Evolutionary conservation across 305 asterid genomes (phyloP), one percentile per base, ranked within the genome.

Genomic region (Petunia hybrid): DNA sequence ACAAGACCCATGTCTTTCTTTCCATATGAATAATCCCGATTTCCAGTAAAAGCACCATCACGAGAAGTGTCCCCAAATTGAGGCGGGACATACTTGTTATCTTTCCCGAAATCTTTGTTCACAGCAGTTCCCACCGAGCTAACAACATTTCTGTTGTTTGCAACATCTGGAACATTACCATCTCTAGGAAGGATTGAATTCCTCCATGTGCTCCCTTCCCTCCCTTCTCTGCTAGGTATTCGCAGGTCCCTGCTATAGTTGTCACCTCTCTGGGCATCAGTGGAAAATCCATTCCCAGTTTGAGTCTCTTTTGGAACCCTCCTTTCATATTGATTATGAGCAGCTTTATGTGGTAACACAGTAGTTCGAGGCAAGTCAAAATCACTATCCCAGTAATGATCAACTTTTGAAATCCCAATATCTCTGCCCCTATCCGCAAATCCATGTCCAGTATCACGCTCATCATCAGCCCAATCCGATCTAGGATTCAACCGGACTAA

Each of bases 381-480:
- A 88, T 94, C 98, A 81, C 93, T 88, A 62, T 94, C 95, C 99
- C 98, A 96, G 84, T 89, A 91, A 83, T 77, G 86, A 80, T 93
- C 97, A 82, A 77, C 84, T 86, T 89, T 93, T n/a, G 91, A 80
- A 80, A 80, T 86, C 61, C 93, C 95, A 84, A 55, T 51, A 82
- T 91, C 95, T 82, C 96, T 90, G 55, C 89, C 89, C 74, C 89
- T 90, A 71, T 91, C 97, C 77, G 89, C 86, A 83, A 97, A 89
- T 60, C 93, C 87, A 83, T 87, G 95, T 55, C 99, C 91, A 43
- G 99, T 97, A 75, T 97, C 99, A 70, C 99, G 98, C 88, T 97
- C 99, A 82, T 97, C 99, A 84, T 97, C 99, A 67, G 98, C 99
- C 99, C 99, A 97, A 90, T 97, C 97, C 73, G 94, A 91, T 85